Base-by-base conservation (phyloP, 2,329 filamentous ascomycete genomes). In the Epichloe hybrida region DNA sequence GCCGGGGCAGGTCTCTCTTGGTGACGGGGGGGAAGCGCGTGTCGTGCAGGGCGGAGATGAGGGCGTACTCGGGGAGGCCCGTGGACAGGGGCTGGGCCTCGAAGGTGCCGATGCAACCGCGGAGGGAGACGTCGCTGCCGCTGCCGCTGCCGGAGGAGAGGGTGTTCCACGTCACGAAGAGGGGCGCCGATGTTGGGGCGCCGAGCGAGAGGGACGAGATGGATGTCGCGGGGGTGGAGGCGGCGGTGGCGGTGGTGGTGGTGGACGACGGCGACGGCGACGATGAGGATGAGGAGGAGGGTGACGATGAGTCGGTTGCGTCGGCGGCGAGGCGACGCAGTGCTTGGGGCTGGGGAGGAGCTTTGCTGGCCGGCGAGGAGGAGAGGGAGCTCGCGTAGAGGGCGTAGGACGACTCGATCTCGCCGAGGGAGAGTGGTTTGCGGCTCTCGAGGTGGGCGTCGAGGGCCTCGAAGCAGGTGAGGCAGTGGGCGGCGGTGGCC, bases 61-160 rank as follows among this genome's bases (percentile, higher is more conserved):
- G 69, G 45, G 90, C 86, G 68, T 96, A 97, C 54, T 80, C 81
- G 49, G 80, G 73, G 42, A 98, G 72, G 3, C 89, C 90, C 1
- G 78, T 68, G 34, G 81, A 75, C 12, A 98, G 77, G 47, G 84
- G 79, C 60, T 87, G 80, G 2, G 82, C 66, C 61, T 90, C 86
- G 62, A 97, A 98, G 2, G 91, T 98, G 58, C 93, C 93, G 63
- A 98, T 97, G 73, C 93, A 98, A 53, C 93, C 93, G 53, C 93
- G 84, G 41, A 98, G 78, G 23, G 77, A 78, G 64, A 83, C 52
- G 37, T 66, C 62, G 55, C 59, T 60, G 38, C 65, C 63, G 55
- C 59, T 60, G 38, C 65, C 63, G 54, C 59, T 60, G 27, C 59
- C 62, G 34, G 62, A 54, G 9, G 57, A 61, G 41, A 88, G 59